Base-by-base conservation (phyloP, 495 filamentous ascomycete species). In the Annulohypoxylon moriforme region DNA sequence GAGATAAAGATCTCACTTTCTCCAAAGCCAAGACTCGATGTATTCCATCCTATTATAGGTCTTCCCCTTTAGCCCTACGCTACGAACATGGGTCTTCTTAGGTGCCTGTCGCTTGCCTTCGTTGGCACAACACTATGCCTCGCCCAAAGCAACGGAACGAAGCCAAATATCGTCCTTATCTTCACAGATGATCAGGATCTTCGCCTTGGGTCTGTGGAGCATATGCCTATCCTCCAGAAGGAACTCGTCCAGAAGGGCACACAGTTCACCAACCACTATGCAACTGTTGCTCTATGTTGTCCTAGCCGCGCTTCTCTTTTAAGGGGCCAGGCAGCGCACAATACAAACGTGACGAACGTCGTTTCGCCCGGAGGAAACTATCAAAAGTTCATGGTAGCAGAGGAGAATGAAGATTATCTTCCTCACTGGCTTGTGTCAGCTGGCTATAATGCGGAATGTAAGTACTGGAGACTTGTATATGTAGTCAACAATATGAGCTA, bases 271-370 rank as follows among this genome's bases (percentile, higher is more conserved):
- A 82, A 83, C 53, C 85, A 88, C 69, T 87, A 85, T 46, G 79
- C 81, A 6, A 84, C 85, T 0, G 25, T 66, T 18, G 68, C 68
- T 8, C 46, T 84, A 1, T 88, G 86, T 63, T 88, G 86, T 34
- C 86, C 86, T 0, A 83, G 84, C 2, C 78, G 86, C 20, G 84
- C 86, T 6, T 85, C 79, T 36, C 71, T 88, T 8, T 83, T 83
- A 81, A 87, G 86, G 1, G 88, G 88, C 25, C 81, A 83, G 47
- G 80, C 84, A 31, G 86, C 86, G 0, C 88, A 90, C 67, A 90
- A 89, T 67, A 89, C 87, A 2, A 90, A 90, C 68, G 85, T 90
- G 7, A 89, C 88, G 0, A 81, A 88, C 60, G 84, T 90, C 18
- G 76, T 60, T 4, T 83, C 86, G 3, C 87, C 85, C 3, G 61